Percentiles rank a stretch among this genome's conserved stretches.
Conservation (phyloP, 1,284 basidiomycete species). For the Spongispora temasekensis region DNA sequence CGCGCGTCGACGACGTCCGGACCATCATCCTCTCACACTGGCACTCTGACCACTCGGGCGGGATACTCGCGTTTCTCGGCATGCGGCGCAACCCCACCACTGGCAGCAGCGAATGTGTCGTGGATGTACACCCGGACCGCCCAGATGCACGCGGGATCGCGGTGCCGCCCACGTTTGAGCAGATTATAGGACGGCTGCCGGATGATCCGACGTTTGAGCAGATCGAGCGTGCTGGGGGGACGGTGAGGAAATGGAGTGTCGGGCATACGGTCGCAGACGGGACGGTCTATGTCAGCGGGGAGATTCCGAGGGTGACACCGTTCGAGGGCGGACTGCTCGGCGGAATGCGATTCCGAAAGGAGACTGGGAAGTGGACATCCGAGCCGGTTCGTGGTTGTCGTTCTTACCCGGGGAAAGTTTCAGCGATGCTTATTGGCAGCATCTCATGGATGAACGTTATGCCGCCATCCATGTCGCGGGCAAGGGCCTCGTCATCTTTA, state of each 20-base stretch:
- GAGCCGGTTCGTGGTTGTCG: constrained; percentile 59
- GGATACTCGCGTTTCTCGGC: constrained; percentile 62
- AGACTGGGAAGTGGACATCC: constrained; percentile 50
- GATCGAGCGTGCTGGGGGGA: constrained; percentile 57
- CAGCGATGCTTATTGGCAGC: constrained; percentile 38
- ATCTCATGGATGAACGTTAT: constrained; percentile 83
- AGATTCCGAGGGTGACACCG: constrained; percentile 68
- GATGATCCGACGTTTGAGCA: constrained; percentile 71
- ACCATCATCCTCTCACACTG: constrained; percentile 78
- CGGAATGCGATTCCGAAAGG: constrained; percentile 63
- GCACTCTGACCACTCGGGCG: constrained; percentile 83
- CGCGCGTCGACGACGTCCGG: constrained; percentile 55
- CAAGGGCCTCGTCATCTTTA: constrained; percentile 80
- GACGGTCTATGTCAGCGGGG: constrained; percentile 75
- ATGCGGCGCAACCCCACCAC: constrained; percentile 40
- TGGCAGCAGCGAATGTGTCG: constrained; percentile 40
- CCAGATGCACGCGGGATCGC: constrained; percentile 76
- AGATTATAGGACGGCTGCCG: constrained; percentile 59
- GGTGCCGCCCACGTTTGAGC: constrained; percentile 55
- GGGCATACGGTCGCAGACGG: constrained; percentile 64
- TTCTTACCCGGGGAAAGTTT: neutral
- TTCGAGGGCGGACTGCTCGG: constrained; percentile 72
- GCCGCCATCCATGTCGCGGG: constrained; percentile 73
- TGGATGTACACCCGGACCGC: constrained; percentile 76
- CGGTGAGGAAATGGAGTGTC: constrained; percentile 54